A percentile compares a stretch with the other conserved stretches of the same genome.
These are phyloP conservation scores for Fonticula alba DNA, from an alignment of 78 protist genomes.

Conservation along the genomic window DNA sequence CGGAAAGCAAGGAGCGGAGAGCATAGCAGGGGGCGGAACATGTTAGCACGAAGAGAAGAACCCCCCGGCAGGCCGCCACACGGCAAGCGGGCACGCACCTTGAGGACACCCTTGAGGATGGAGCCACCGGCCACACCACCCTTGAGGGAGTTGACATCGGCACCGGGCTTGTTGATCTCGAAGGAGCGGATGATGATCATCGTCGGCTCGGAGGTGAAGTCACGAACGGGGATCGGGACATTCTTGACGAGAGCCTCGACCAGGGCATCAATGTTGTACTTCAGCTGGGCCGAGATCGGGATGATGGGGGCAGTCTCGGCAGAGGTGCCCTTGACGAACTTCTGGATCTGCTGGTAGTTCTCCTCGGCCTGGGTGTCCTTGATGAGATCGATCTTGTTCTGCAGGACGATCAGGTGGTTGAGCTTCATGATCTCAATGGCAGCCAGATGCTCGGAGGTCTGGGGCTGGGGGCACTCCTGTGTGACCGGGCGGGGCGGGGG, in stretches of 20 bases:
- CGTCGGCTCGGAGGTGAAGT: slow-evolving; percentile 68
- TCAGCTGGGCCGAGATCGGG: slow-evolving; percentile 97
- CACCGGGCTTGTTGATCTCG: slow-evolving; percentile 99
- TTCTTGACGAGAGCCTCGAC: slow-evolving; percentile 72
- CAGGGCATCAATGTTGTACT: slow-evolving; percentile 92
- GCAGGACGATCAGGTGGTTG: slow-evolving; percentile 87
- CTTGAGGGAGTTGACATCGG: slow-evolving; percentile 64
- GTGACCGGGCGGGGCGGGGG: slow-evolving; percentile 33
- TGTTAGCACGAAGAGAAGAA: not conserved
- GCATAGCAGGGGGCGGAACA: not conserved
- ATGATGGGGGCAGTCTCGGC: slow-evolving; percentile 94
- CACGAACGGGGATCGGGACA: slow-evolving; percentile 91
- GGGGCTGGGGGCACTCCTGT: slow-evolving; percentile 98
- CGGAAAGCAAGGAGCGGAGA: not conserved
- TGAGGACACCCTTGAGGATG: slow-evolving; percentile 87
- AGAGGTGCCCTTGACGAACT: slow-evolving; percentile 80
- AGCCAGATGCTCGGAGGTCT: slow-evolving; percentile 95
- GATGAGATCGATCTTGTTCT: slow-evolving; percentile 98
- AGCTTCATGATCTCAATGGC: slow-evolving; percentile 98
- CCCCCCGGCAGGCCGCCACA: not conserved
- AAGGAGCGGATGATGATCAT: slow-evolving; percentile 98
- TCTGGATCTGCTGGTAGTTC: slow-evolving; percentile 70
- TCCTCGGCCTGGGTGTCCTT: slow-evolving; percentile 58
- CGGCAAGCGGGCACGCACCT: not conserved
- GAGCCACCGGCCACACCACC: slow-evolving; percentile 99